Base-by-base conservation (phyloP, 169 alveolate genomes). In the Eimeria praecox region DNA sequence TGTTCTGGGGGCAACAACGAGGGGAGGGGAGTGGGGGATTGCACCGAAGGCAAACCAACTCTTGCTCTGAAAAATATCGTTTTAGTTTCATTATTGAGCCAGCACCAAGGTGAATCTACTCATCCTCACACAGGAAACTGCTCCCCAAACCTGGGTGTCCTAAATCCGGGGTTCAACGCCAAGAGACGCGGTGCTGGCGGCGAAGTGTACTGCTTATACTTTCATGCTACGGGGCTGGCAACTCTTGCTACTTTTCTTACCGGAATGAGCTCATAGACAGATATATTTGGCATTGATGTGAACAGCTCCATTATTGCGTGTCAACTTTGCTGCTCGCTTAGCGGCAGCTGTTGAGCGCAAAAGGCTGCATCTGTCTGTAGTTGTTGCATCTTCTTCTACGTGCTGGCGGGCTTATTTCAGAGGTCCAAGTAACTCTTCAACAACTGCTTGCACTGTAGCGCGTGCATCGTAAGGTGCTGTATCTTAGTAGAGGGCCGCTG, bases 1-100 rank as follows among this genome's bases (percentile, higher is more conserved):
- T 46, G 80, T 86, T 56, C 77, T 56, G 62, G 93, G 77, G 93
- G 93, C 93, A 86, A 49, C 56, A n/a, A 86, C 93, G 33, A n/a
- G 93, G 93, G 92, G 93, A 62, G 59, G 78, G 82, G 80, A 46
- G 78, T 66, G 77, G 66, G 78, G 35, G 92, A 38, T 35, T 46
- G 90, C 90, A 82, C 46, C 90, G 71, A 46, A 82, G 52, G 86
- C 86, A 75, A 40, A 75, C 86, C 56, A 75, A 44, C 52, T 22
- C 38, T 75, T 20, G 38, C 62, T 75, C 56, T 75, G 62, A 14
- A 75, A 75, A 16, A 75, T 44, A 44, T 66, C 33, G 33, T 40
- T 75, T 42, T 20, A 22, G 20, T 22, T 9, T 75, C 42, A 75
- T 2, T 22, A 40, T 40, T 75, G 86, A 9, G 6, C 52, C 62